Evolutionary conservation across 345 rosid species (phyloP).

Genomic region (Mercurialis annua): DNA sequence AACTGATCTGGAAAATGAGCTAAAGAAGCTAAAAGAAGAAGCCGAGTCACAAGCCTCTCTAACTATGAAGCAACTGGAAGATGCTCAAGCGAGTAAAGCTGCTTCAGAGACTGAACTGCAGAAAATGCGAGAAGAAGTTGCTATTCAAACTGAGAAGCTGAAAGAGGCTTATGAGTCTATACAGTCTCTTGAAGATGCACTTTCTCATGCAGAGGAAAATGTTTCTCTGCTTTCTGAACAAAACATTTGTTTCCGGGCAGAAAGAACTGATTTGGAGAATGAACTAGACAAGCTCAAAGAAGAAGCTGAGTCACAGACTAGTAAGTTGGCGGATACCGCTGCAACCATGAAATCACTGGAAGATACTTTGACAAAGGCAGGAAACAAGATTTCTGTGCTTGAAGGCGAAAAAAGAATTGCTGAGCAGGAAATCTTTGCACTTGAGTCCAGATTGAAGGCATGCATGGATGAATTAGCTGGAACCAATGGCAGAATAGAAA

Average conservation of each 20-base stretch:
- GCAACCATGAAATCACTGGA: conserved; percentile 53
- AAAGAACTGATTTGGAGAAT: conserved; percentile 40
- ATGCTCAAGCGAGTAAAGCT: conserved; percentile 47
- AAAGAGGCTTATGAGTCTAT: conserved; percentile 50
- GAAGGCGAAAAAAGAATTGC: conserved; percentile 55
- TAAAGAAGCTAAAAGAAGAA: conserved; percentile 52
- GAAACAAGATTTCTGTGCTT: conserved; percentile 44
- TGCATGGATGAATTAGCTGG: conserved; percentile 81
- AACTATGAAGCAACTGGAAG: conserved; percentile 71
- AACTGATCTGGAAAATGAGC: conserved; percentile 47
- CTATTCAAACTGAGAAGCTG: conserved; percentile 46
- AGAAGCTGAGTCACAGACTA: conserved; percentile 36
- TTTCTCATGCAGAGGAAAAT: conserved; percentile 50
- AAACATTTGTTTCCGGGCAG: conserved; percentile 34
- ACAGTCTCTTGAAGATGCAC: conserved; percentile 54
- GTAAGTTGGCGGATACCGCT: conserved; percentile 48
- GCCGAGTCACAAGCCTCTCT: conserved; percentile 41
- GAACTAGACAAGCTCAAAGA: conserved; percentile 54
- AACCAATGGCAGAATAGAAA: conserved; percentile 52
- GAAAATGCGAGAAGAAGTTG: conserved; percentile 45
- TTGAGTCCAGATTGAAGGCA: conserved; percentile 60
- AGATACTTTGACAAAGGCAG: conserved; percentile 54
- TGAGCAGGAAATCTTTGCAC: conserved; percentile 55
- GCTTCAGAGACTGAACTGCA: conserved; percentile 50
- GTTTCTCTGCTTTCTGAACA: conserved; percentile 45